Conservation (phyloP, 805 yeast genomes). For the Debaryomyces maramus region DNA sequence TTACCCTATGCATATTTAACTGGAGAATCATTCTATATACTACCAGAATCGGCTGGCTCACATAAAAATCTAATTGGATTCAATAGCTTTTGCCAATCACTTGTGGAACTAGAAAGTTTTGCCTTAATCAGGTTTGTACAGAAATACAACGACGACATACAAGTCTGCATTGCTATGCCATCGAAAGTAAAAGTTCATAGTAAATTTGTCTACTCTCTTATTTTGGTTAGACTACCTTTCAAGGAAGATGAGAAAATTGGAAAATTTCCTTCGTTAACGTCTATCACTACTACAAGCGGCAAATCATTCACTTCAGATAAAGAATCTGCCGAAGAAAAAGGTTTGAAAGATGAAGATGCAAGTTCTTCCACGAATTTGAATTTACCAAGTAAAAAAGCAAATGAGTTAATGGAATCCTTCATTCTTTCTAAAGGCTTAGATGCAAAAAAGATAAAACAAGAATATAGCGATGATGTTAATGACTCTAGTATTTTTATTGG, state of each 20-base stretch:
- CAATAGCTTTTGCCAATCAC: conserved; percentile 46
- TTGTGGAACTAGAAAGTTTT: conserved; percentile 47
- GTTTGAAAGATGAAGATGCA: conserved; percentile 3
- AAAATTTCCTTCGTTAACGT: conserved; percentile 38
- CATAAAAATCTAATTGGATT: conserved; percentile 35
- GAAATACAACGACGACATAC: conserved; percentile 47
- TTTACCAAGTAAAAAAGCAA: conserved; percentile 10
- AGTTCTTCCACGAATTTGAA: conserved; percentile 6
- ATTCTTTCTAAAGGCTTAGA: conserved; percentile 27
- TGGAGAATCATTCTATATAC: conserved; percentile 57
- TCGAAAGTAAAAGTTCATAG: conserved; percentile 6
- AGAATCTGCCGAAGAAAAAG: conserved; percentile 2
- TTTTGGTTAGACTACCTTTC: conserved; percentile 62
- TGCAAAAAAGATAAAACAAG: conserved; percentile 4
- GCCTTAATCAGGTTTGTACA: conserved; percentile 68
- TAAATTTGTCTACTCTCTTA: conserved; percentile 39
- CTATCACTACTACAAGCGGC: conserved; percentile 7
- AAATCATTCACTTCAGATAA: conserved; percentile 3
- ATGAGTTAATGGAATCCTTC: conserved; percentile 34
- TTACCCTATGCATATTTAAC: conserved; percentile 62
- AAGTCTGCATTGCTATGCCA: conserved; percentile 57
- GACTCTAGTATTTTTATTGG: neutral
- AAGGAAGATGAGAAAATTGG: conserved; percentile 73
- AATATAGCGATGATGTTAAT: neutral
- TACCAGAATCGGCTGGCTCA: conserved; percentile 36